These are phyloP conservation scores for Ophiostoma quercus DNA, from an alignment of 2,329 filamentous ascomycete genomes.

Conservation along the genomic window DNA sequence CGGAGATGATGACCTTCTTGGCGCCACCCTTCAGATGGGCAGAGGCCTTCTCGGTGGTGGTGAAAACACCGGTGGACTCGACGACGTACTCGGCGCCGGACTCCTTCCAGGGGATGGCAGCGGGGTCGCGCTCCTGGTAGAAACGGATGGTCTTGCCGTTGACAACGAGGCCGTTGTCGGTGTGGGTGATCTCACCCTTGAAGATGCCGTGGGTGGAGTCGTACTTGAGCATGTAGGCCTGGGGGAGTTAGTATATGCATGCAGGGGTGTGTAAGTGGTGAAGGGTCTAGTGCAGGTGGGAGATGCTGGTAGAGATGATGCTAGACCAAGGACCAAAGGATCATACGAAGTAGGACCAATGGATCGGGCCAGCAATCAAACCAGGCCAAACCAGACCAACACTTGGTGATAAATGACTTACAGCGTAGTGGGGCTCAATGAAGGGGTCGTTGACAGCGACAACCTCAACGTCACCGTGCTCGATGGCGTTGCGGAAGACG, in stretches of 20 bases:
- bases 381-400: no score
- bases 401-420: slow-evolving; percentile 45
- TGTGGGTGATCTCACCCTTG: slow-evolving; percentile 81
- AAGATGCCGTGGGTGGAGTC: slow-evolving; percentile 95
- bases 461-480: slow-evolving; percentile 83
- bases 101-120: slow-evolving; percentile 82
- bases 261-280: slow-evolving; percentile 7
- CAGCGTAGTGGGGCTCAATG: slow-evolving; percentile 96
- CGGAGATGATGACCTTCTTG: slow-evolving; percentile 96
- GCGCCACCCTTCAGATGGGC: slow-evolving; percentile 93
- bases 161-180: slow-evolving; percentile 68
- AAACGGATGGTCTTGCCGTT: slow-evolving; percentile 94
- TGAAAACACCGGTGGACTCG: slow-evolving; percentile 98
- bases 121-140: slow-evolving; percentile 87
- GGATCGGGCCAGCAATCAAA: background rate
- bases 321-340: no score
- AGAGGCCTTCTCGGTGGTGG: slow-evolving; percentile 91
- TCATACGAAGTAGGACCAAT: background rate
- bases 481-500: slow-evolving; percentile 95
- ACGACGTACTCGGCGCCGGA: slow-evolving; percentile 89
- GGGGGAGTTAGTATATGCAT: slow-evolving; percentile 20
- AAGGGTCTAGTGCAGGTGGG: background rate
- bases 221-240: slow-evolving; percentile 99
- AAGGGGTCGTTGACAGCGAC: slow-evolving; percentile 99
- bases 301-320: no score